These are phyloP conservation scores for Neltuma alba DNA, from an alignment of 306 rosid species.

Conservation along the genomic window DNA sequence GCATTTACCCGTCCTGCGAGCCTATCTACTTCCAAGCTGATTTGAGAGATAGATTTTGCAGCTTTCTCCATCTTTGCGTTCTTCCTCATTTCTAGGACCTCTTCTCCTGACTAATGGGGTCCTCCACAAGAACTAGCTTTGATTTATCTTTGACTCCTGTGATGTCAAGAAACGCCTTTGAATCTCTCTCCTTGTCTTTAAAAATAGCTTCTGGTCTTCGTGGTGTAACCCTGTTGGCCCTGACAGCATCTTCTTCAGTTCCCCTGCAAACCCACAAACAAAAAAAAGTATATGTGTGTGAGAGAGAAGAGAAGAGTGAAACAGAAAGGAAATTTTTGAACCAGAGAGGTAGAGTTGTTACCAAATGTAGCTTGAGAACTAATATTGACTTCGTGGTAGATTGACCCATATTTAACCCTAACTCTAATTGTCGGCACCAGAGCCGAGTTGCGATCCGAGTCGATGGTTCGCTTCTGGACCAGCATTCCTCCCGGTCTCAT, in stretches of 20 bases:
- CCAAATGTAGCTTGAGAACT: slow-evolving; percentile 88
- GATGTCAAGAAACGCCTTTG: slow-evolving; percentile 78
- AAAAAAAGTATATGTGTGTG: not conserved
- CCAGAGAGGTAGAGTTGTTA: slow-evolving; percentile 21
- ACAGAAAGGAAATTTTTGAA: not conserved
- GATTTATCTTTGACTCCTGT: slow-evolving; percentile 86
- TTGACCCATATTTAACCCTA: slow-evolving; percentile 73
- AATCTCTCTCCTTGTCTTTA: slow-evolving; percentile 88
- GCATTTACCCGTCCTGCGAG: slow-evolving; percentile 73
- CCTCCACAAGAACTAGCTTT: slow-evolving; percentile 73
- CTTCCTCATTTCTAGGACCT: slow-evolving; percentile 78
- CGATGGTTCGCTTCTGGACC: slow-evolving; percentile 71
- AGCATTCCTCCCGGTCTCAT: slow-evolving; percentile 92
- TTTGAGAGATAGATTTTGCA: slow-evolving; percentile 71
- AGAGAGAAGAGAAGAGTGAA: not conserved
- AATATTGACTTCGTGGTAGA: slow-evolving; percentile 73
- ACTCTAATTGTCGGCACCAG: slow-evolving; percentile 74
- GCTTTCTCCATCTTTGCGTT: slow-evolving; percentile 79
- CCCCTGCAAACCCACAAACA: slow-evolving; percentile 51
- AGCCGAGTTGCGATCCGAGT: slow-evolving; percentile 58
- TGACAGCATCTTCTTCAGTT: slow-evolving; percentile 81
- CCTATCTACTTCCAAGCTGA: slow-evolving; percentile 84
- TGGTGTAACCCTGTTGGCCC: slow-evolving; percentile 90
- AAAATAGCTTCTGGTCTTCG: slow-evolving; percentile 78
- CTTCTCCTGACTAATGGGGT: slow-evolving; percentile 82